phyloP scores from a whole-genome alignment of 2,329 filamentous ascomycete genomes.

The Aspergillus sp. region DNA sequence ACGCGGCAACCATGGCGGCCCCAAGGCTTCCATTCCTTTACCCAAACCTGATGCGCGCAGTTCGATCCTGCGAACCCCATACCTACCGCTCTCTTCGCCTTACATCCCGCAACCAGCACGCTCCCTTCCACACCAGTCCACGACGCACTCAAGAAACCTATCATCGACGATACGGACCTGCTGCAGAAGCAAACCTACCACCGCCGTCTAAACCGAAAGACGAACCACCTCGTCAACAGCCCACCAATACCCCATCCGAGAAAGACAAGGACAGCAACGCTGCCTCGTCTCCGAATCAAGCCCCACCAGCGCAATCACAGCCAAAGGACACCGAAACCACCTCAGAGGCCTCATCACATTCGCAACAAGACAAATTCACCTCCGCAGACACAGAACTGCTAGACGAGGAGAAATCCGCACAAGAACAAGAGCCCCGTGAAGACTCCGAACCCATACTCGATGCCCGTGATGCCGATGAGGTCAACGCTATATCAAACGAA shows the following conservation, averaged over 20 bases:
- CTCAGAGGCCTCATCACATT: constrained; percentile 14
- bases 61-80: constrained; percentile 51
- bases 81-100: constrained; percentile 47
- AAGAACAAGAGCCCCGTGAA: constrained; percentile 18
- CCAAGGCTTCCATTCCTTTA: constrained; percentile 68
- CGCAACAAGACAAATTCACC: constrained; percentile 16
- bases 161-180: constrained; percentile 50
- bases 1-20: constrained; percentile 56
- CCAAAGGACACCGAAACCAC: constrained; percentile 15
- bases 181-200: constrained; percentile 44
- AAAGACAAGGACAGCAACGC: constrained; percentile 13
- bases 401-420: constrained; percentile 24
- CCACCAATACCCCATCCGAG: constrained; percentile 13
- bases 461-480: constrained; percentile 4
- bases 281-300: background rate
- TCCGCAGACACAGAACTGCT: constrained; percentile 7
- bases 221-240: constrained; percentile 17
- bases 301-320: constrained; percentile 20
- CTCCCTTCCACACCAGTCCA: constrained; percentile 41
- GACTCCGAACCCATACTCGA: background rate
- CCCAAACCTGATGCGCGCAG: constrained; percentile 64
- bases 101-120: constrained; percentile 29
- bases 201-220: constrained; percentile 38
- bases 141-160: constrained; percentile 41
- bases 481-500: constrained; percentile 12